These are phyloP conservation scores for Ogataea thermomethanolica DNA, from an alignment of 805 yeast species.

Conservation along the genomic window DNA sequence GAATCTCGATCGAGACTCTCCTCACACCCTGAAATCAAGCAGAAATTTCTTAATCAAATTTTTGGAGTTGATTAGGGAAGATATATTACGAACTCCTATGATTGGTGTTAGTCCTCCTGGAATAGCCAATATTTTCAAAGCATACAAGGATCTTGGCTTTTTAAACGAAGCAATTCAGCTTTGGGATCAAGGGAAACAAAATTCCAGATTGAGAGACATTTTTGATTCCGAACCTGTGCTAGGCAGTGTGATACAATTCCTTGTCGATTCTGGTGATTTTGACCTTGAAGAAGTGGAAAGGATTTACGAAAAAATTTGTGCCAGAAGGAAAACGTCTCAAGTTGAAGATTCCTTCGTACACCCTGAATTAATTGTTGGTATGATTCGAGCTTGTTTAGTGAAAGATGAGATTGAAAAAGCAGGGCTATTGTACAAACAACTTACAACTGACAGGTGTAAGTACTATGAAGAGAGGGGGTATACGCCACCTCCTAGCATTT, in stretches of 20 bases:
- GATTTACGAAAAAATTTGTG: conserved; percentile 42
- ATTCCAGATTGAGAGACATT: conserved; percentile 35
- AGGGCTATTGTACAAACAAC: conserved; percentile 54
- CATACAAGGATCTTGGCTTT: conserved; percentile 55
- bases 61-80: conserved; percentile 45
- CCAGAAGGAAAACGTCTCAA: conserved; percentile 24
- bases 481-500: conserved; percentile 32
- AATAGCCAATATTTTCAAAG: conserved; percentile 52
- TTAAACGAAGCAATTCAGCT: conserved; percentile 59
- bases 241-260: conserved; percentile 65
- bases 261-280: conserved; percentile 55
- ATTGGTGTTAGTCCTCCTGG: conserved; percentile 46
- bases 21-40: conserved; percentile 49
- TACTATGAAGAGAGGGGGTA: conserved; percentile 19
- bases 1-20: conserved; percentile 53
- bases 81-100: conserved; percentile 31
- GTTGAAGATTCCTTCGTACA: conserved; percentile 20
- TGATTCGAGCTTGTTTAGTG: conserved; percentile 67
- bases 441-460: conserved; percentile 47
- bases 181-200: conserved; percentile 61
- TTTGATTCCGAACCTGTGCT: conserved; percentile 64
- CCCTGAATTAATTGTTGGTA: conserved; percentile 56
- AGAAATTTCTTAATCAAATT: conserved; percentile 42
- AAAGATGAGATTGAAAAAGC: conserved; percentile 65
- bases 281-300: conserved; percentile 55